Evolutionary conservation across 495 filamentous ascomycete species (phyloP).

Genomic region (Recurvomyces mirabilis): DNA sequence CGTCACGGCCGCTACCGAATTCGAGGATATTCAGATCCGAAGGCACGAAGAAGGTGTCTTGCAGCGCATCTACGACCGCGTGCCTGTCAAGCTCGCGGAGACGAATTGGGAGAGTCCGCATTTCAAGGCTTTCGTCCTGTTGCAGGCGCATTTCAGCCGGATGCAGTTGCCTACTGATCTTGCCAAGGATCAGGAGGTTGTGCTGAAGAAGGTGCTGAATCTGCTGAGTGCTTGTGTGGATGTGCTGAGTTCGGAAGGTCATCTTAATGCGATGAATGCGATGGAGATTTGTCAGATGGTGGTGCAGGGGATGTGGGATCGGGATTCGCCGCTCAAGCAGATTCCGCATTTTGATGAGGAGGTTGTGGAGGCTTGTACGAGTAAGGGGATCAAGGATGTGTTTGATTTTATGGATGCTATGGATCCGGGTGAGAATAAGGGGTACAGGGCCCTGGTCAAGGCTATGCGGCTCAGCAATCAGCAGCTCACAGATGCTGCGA

Average conservation of each 20-base stretch:
- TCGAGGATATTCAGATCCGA: constrained; percentile 88
- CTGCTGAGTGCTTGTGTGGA: constrained; percentile 87
- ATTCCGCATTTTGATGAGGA: constrained; percentile 88
- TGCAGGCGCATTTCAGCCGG: constrained; percentile 94
- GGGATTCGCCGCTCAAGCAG: constrained; percentile 91
- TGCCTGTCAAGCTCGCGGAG: constrained; percentile 89
- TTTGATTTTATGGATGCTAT: constrained; percentile 98
- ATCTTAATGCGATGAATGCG: constrained; percentile 90
- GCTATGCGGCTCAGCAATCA: constrained; percentile 65
- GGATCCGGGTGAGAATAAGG: constrained; percentile 79
- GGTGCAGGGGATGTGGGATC: constrained; percentile 98
- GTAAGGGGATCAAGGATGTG: constrained; percentile 76
- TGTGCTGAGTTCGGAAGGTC: constrained; percentile 89
- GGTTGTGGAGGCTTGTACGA: constrained; percentile 70
- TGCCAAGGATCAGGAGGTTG: constrained; percentile 89
- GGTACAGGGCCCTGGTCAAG: constrained; percentile 64
- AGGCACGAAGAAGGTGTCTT: constrained; percentile 85
- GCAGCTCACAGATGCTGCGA: constrained; percentile 78
- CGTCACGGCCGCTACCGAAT: constrained; percentile 91
- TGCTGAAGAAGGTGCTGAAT: constrained; percentile 75
- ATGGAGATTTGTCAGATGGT: constrained; percentile 99
- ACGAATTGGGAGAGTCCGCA: constrained; percentile 85
- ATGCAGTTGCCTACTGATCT: constrained; percentile 94
- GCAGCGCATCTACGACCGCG: constrained; percentile 82
- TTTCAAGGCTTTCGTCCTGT: constrained; percentile 92